Base-by-base conservation (phyloP, 257 asterid species). In the Leonotis leonurus region DNA sequence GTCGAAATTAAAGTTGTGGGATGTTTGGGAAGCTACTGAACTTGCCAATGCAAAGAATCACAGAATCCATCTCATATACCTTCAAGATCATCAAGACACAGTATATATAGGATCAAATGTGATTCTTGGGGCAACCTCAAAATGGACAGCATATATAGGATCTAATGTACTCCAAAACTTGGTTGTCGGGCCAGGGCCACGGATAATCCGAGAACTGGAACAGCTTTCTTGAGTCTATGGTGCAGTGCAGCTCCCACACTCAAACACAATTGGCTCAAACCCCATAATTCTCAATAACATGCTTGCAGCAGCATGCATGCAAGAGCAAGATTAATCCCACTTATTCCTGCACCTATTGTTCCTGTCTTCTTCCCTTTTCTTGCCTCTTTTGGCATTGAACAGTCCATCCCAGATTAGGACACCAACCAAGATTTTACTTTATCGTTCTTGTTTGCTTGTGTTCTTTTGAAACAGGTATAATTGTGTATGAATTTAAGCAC, bases 291-390 rank as follows among this genome's bases (percentile, higher is more conserved):
- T 75, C 73, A 3, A 64, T 2, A 16, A 75, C 65, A 72, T 83
- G 80, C 57, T 81, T 86, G 72, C n/a, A n/a, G n/a, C n/a, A n/a
- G n/a, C n/a, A n/a, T n/a, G n/a, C 90, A 83, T n/a, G 90, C 83
- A 24, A 85, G 78, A 10, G n/a, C n/a, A n/a, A n/a, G n/a, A n/a
- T n/a, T n/a, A n/a, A 85, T 67, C 49, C 95, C 95, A 12, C 95
- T 83, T 26, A 85, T 69, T 45, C 95, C 90, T 6, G 86, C 88
- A 5, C 95, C 88, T 22, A 83, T 64, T 6, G 83, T 81, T 0
- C 79, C 88, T 68, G 83, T 70, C 9, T 65, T 60, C 48, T 71
- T 75, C 13, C 45, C 33, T 29, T 8, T 61, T 13, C 63, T 70
- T 14, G 64, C 9, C 44, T 54, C 54, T 17, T 18, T 3, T 18